Base-by-base conservation (phyloP, 179 eudicot species). In the Spergularia azorica region DNA sequence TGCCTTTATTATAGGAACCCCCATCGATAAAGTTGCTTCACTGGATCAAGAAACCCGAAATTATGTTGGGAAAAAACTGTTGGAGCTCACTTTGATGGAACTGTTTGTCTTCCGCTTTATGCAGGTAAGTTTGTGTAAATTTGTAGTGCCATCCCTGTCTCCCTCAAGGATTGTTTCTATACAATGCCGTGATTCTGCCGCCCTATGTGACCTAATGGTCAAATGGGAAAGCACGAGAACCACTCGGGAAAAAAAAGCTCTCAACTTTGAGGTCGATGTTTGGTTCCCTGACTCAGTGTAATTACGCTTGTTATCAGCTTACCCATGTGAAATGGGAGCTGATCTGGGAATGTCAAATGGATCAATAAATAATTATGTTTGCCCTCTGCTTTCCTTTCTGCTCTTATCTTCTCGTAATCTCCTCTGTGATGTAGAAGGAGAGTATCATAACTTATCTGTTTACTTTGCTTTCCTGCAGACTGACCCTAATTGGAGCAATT, bases 401-500 rank as follows among this genome's bases (percentile, higher is more conserved):
- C 15, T 71, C 12, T 52, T 12, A 8, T 57, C 43, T 63, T 60
- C 7, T 57, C 20, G 2, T 26, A 26, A 26, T 26, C 32, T 26
- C 32, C 32, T 26, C 32, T 58, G 38, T 50, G 73, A 59, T 9
- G 36, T 38, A 62, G 21, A 15, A 3, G 9, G 16, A 21, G 32
- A 16, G 20, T 61, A 26, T 78, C 72, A 79, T 58, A 77, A 38
- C 16, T 56, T 9, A 32, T 71, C 56, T 72, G 41, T 54, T 18
- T 1, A 62, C 79, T 67, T 69, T 79, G 68, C 63, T 77, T 59
- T 71, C 20, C 36, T 86, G 92, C 96, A 94, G 97, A 94, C 96
- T 64, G 98, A 94, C 84, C 98, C 98, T 71, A 94, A 94, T 76
- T 94, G 98, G 98, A 82, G 98, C 73, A 94, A 94, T 73, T 94